phyloP scores from a whole-genome alignment of 2,329 filamentous ascomycete species.

The Verticillium tricorpus region DNA sequence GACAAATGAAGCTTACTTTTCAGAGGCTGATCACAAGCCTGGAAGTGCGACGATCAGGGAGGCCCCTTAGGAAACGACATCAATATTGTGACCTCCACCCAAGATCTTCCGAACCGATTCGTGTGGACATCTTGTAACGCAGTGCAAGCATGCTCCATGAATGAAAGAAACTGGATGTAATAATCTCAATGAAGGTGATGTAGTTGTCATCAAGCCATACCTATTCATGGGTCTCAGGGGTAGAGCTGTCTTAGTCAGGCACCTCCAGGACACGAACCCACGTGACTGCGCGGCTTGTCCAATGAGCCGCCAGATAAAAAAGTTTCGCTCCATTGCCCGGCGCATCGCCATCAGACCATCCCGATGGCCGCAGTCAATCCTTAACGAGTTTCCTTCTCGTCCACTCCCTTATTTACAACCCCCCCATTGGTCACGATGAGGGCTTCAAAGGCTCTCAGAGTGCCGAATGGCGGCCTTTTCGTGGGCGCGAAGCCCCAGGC shows the following conservation, averaged over 20 bases:
- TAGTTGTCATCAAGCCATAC: neutral
- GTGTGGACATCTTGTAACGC: too few species aligned
- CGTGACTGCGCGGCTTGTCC: conserved; percentile 12
- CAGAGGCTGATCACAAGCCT: too few species aligned
- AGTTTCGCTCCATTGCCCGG: conserved; percentile 19
- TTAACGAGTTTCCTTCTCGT: conserved; percentile 3
- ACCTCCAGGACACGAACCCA: conserved; percentile 8
- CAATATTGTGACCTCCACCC: too few species aligned
- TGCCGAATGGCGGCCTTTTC: conserved; percentile 35
- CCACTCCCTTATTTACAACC: conserved; percentile 2
- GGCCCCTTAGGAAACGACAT: too few species aligned
- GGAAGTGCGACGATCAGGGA: too few species aligned
- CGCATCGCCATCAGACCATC: conserved; percentile 10
- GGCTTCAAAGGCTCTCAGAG: conserved; percentile 32
- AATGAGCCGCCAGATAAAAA: conserved; percentile 11
- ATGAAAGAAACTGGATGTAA: too few species aligned
- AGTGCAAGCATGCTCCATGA: too few species aligned
- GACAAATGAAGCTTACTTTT: too few species aligned
- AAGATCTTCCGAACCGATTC: too few species aligned
- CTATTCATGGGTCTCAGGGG: neutral
- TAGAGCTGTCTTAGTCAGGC: neutral
- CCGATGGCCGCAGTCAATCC: conserved; percentile 5
- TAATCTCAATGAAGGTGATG: too few species aligned
- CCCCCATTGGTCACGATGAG: conserved; percentile 28
- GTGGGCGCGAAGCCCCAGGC: conserved; percentile 21